A percentile compares a stretch with the other conserved stretches of the same genome.
phyloP scores from a whole-genome alignment of 352 stramenopile genomes.

The Globisporangium paroecandrum region DNA sequence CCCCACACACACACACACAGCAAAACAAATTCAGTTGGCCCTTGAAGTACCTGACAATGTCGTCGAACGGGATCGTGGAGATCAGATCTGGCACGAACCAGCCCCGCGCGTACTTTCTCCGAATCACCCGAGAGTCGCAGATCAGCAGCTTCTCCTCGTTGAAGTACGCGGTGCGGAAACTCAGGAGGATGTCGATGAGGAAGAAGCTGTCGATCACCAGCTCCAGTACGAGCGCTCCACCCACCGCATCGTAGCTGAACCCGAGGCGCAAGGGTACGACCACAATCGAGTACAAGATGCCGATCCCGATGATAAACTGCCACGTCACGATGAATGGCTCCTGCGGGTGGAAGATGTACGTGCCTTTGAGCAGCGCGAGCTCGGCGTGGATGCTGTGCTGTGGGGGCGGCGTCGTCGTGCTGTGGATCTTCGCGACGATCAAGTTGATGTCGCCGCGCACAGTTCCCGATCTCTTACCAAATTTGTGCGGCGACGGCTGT shows the following conservation, averaged over 20 bases:
- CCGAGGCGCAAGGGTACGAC: constrained; percentile 87
- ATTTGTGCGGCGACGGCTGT: background rate
- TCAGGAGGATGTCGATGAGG: constrained; percentile 80
- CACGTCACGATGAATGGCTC: constrained; percentile 62
- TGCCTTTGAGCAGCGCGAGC: constrained; percentile 56
- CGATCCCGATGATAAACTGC: constrained; percentile 71
- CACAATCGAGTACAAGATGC: constrained; percentile 88
- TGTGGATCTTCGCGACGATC: constrained; percentile 46
- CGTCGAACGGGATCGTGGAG: constrained; percentile 74
- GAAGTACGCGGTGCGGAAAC: constrained; percentile 84
- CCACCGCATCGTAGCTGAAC: constrained; percentile 62
- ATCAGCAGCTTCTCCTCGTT: constrained; percentile 74
- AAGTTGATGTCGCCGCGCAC: constrained; percentile 22
- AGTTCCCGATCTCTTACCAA: background rate
- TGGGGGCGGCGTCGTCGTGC: constrained; percentile 34
- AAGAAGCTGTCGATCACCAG: constrained; percentile 83
- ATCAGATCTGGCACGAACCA: constrained; percentile 79
- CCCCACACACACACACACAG: background rate
- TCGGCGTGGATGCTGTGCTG: constrained; percentile 55
- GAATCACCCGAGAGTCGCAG: constrained; percentile 52
- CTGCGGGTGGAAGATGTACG: constrained; percentile 75
- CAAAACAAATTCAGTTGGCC: background rate
- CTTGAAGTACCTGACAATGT: constrained; percentile 45
- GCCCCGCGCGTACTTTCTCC: constrained; percentile 50
- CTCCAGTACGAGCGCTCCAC: constrained; percentile 61